Conservation (phyloP, 2,329 filamentous ascomycete genomes). For the Teratosphaeria destructans region DNA sequence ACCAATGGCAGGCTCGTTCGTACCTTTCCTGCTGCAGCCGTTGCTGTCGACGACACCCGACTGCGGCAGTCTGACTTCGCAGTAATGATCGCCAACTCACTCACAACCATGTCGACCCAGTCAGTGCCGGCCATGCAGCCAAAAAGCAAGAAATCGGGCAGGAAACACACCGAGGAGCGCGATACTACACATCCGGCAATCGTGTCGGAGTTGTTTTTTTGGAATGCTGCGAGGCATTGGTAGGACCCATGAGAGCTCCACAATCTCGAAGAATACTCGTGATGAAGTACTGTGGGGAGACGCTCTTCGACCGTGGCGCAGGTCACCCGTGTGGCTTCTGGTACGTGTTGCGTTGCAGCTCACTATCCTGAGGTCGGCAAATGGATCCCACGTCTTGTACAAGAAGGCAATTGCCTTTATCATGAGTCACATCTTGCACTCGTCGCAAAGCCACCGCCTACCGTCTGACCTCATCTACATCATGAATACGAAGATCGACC, state of each 20-base stretch:
- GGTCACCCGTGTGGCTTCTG: slow-evolving; percentile 52
- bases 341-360: slow-evolving; percentile 49
- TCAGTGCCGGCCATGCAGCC: slow-evolving; percentile 12
- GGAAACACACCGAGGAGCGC: slow-evolving; percentile 42
- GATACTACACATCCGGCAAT: slow-evolving; percentile 49
- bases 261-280: slow-evolving; percentile 48
- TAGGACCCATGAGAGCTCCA: slow-evolving; percentile 19
- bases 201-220: slow-evolving; percentile 49
- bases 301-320: slow-evolving; percentile 47
- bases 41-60: slow-evolving; percentile 19
- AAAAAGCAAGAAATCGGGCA: slow-evolving; percentile 38
- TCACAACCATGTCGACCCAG: slow-evolving; percentile 12
- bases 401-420: slow-evolving; percentile 28
- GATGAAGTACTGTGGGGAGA: slow-evolving; percentile 49
- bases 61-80: slow-evolving; percentile 16
- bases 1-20: slow-evolving; percentile 44
- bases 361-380: slow-evolving; percentile 30
- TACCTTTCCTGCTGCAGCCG: slow-evolving; percentile 49
- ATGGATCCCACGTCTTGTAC: slow-evolving; percentile 17
- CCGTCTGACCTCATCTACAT: slow-evolving; percentile 7
- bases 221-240: slow-evolving; percentile 49
- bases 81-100: slow-evolving; percentile 6
- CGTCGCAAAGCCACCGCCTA: not conserved
- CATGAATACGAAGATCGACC: slow-evolving; percentile 17
- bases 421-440: slow-evolving; percentile 42